Percentiles rank a stretch among this genome's conserved stretches.
phyloP scores from a whole-genome alignment of 2,329 filamentous ascomycete species.

The Polychaeton citri region DNA sequence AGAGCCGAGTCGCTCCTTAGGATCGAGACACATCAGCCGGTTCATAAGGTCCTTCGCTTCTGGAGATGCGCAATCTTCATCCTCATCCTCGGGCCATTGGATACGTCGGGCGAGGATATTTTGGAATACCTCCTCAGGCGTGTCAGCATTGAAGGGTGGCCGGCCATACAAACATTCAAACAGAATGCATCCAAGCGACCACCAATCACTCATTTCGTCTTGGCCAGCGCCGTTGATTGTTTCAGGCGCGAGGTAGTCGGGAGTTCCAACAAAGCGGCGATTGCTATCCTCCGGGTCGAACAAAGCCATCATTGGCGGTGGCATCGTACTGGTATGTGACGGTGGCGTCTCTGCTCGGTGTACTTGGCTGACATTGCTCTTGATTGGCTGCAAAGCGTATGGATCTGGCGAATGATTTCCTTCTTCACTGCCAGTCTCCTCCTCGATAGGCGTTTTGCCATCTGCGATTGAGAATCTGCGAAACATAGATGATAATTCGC shows the following conservation, averaged over 20 bases:
- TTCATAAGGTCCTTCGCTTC: conserved; percentile 95
- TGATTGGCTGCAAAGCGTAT: conserved; percentile 47
- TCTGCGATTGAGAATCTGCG: conserved; percentile 49
- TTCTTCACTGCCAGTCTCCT: conserved; percentile 57
- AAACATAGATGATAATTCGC: conserved; percentile 76
- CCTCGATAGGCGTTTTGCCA: conserved; percentile 54
- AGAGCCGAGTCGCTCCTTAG: conserved; percentile 66
- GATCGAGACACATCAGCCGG: conserved; percentile 73
- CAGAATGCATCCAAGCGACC: conserved; percentile 96
- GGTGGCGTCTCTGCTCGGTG: conserved; percentile 38
- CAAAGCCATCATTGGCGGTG: conserved; percentile 78
- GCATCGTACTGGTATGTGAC: conserved; percentile 59
- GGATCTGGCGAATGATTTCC: conserved; percentile 63
- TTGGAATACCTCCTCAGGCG: conserved; percentile 88
- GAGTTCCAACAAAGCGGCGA: conserved; percentile 87
- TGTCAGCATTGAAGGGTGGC: conserved; percentile 81
- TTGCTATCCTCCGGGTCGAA: conserved; percentile 93
- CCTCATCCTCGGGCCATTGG: conserved; percentile 77
- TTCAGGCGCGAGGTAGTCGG: conserved; percentile 91
- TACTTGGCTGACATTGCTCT: conserved; percentile 33
- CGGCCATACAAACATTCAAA: conserved; percentile 92
- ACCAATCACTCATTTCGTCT: conserved; percentile 98
- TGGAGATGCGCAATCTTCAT: conserved; percentile 52
- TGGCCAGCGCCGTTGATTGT: conserved; percentile 92
- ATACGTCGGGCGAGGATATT: conserved; percentile 87